phyloP scores from a whole-genome alignment of 1,284 basidiomycete species.

The Nidula niveotomentosa region DNA sequence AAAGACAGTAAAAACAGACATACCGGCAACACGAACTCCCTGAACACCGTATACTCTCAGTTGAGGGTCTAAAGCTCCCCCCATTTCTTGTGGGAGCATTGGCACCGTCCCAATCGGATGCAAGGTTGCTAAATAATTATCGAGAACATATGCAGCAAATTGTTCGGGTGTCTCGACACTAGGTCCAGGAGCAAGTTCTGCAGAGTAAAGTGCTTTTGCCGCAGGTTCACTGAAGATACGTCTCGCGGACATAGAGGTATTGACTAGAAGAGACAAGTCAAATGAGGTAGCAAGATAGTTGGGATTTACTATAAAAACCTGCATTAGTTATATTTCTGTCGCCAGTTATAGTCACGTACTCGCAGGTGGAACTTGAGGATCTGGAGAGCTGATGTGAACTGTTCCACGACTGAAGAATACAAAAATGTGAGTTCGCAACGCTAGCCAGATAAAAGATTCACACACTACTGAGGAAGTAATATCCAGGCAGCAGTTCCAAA shows the following conservation, averaged over 20 bases:
- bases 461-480: neutral
- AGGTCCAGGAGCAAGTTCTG: neutral
- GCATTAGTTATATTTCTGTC: neutral
- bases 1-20: neutral
- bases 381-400: neutral
- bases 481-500: neutral
- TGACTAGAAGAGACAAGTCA: neutral
- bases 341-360: neutral
- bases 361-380: neutral
- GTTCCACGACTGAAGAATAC: neutral
- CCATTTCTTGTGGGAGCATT: neutral
- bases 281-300: neutral
- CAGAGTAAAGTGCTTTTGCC: neutral
- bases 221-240: neutral
- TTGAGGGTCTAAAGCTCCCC: neutral
- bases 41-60: constrained; percentile 1
- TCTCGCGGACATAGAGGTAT: neutral
- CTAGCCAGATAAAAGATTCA: neutral
- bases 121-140: neutral
- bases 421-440: neutral
- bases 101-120: neutral
- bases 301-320: neutral
- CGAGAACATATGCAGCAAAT: neutral
- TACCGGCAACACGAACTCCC: neutral
- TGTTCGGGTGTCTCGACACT: neutral